Base-by-base conservation (phyloP, 768 basidiomycete genomes). In the Mycena capillaripes region DNA sequence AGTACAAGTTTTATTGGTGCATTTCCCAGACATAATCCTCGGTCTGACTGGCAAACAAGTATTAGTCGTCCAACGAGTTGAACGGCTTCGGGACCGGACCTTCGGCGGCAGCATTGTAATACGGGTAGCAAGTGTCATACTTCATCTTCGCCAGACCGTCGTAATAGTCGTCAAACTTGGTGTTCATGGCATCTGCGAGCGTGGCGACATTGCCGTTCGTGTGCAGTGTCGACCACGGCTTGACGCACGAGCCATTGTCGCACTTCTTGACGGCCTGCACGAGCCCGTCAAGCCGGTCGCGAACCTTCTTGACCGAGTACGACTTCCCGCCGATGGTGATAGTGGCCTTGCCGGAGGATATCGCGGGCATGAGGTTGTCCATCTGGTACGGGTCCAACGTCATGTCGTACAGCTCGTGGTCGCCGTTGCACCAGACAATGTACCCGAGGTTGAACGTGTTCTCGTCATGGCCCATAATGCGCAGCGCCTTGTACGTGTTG, bases 61-160 rank as follows among this genome's bases (percentile, higher is more conserved):
- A n/a, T n/a, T n/a, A 52, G 50, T 52, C 25, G 50, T 52, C 21
- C 50, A 23, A 27, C 50, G 50, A 52, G 50, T 52, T 52, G 50
- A 52, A 52, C 50, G 50, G 50, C 50, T 52, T 52, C 25, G 50
- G 50, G 50, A 52, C 50, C 50, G 50, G 50, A 52, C 50, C 50
- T 27, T 52, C 50, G 25, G 50, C 50, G 50, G 25, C 25, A 29
- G 50, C 50, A 52, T 52, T 52, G 12, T 52, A 52, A 52, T 52
- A 52, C 25, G 50, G 50, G 25, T 52, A 21, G 50, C 50, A 52
- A 27, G 50, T 14, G 27, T 52, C 50, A 52, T 52, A 52, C 50
- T 52, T 29, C 25, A 52, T 52, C 50, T 52, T 52, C 10, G 50
- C 50, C 50, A 52, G 50, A 27, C 50, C 9, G 50, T 52, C 25